Conservation (phyloP, 2,329 filamentous ascomycete species). For the Colletotrichum chlorophyti region DNA sequence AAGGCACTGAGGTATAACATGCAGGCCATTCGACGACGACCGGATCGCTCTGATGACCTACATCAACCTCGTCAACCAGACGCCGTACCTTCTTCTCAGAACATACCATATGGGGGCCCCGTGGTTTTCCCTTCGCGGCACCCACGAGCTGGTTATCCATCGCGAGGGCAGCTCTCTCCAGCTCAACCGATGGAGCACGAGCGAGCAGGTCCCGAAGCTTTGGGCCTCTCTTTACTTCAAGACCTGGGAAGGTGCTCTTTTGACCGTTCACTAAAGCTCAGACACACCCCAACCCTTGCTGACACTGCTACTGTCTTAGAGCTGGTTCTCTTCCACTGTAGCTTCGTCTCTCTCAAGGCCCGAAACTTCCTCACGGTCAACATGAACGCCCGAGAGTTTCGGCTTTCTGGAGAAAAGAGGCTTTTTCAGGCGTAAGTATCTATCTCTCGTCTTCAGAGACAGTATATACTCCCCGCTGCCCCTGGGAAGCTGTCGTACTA, state of each 20-base stretch:
- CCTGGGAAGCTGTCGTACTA: background rate
- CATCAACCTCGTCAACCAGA: constrained; percentile 48
- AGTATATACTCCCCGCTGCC: too few species aligned
- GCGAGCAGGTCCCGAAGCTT: constrained; percentile 49
- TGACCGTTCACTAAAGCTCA: too few species aligned
- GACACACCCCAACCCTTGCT: constrained; percentile 2
- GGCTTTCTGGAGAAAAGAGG: constrained; percentile 54
- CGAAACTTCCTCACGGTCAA: constrained; percentile 52
- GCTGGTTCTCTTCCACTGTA: constrained; percentile 65
- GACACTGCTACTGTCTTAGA: constrained; percentile 46
- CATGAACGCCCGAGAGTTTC: constrained; percentile 53
- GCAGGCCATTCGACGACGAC: constrained; percentile 45
- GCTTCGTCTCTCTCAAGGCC: constrained; percentile 63
- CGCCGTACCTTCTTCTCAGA: constrained; percentile 56
- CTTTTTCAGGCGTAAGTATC: constrained; percentile 66
- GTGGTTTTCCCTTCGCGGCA: constrained; percentile 57
- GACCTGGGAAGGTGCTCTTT: constrained; percentile 65
- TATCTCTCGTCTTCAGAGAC: too few species aligned
- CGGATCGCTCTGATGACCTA: constrained; percentile 61
- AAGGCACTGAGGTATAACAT: too few species aligned
- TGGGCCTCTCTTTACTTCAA: constrained; percentile 65
- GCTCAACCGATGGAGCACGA: constrained; percentile 58
- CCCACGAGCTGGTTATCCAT: constrained; percentile 61
- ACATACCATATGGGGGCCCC: constrained; percentile 45
- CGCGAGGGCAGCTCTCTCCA: constrained; percentile 56